Base-by-base conservation (phyloP, 2,329 filamentous ascomycete genomes). In the Coleophoma cylindrospora region DNA sequence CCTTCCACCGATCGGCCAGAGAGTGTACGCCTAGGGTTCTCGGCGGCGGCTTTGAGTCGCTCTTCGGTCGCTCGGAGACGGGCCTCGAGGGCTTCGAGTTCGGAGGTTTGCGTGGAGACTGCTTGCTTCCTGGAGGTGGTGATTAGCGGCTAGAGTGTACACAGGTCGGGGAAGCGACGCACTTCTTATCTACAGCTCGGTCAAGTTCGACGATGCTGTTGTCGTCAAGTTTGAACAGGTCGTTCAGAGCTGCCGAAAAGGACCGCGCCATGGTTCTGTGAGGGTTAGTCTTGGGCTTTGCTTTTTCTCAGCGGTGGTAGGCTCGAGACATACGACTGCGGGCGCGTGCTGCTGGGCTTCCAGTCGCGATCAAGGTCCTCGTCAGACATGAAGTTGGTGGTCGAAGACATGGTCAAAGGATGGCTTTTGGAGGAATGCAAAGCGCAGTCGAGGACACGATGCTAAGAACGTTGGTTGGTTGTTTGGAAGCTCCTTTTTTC, bases 151-250 rank as follows among this genome's bases (percentile, higher is more conserved):
- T 27, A 41, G 47, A 44, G 34, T 34, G 15, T 14, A 13, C n/a
- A 19, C 6, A 2, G 34, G 17, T 41, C 6, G 22, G 47, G 41
- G 44, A 12, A 34, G 46, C 53, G 40, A 27, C 52, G 32, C 52
- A 96, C 91, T 91, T 92, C 69, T 89, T 80, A 66, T 89, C 80
- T 53, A 96, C 82, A 58, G 87, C 81, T 66, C 86, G 77, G 63
- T 87, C 82, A 34, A 95, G 77, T 54, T 86, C 80, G 63, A 86
- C 81, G 51, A 94, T 69, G 59, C 85, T 86, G 68, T 84, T 86
- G 60, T 94, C 89, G 60, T 94, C 89, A 64, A 96, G 84, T 64
- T 87, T 86, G 74, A 96, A 96, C 60, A 95, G 86, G 66, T 90
- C 86, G 74, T 92, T 87, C 54, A 96, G 77, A 67, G 92, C 89